Base-by-base conservation (phyloP, 2,329 filamentous ascomycete genomes). In the Pyricularia sp. region DNA sequence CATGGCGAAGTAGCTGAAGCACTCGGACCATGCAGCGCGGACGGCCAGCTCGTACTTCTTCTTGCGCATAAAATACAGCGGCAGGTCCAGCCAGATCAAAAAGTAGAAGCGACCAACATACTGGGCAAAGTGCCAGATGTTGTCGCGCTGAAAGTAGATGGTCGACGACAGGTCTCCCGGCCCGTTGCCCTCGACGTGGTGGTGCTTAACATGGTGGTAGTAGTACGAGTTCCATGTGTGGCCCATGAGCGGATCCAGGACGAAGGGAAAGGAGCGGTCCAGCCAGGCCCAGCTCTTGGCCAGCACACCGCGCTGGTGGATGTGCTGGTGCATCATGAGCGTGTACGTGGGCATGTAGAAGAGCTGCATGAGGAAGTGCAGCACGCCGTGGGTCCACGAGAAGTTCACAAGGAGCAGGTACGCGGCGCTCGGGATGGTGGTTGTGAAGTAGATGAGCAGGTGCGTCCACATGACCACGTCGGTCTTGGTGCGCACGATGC, bases 201-300 rank as follows among this genome's bases (percentile, higher is more conserved):
- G 90, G 71, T 92, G 89, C 78, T 93, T 93, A 72, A 93, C 88
- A 71, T 93, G 90, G 72, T 93, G 90, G 72, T 91, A 93, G 73
- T 83, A 93, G 76, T 93, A 93, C 1, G 87, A 88, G 75, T 93
- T 91, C 88, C 89, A 92, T 0, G 89, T 92, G 71, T 93, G 90
- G 12, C 90, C 90, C 83, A 91, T 88, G 65, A 93, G 75, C 0
- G 89, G 89, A 69, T 92, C 88, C 12, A 85, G 78, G 55, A 93
- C 74, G 72, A 91, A 93, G 0, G 90, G 90, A 69, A 92, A 93
- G 1, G 81, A 64, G 6, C 75, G 72, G 71, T 93, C 90, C 33
- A 81, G 70, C 40, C 76, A 75, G 24, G 31, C 31, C 62, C 62
- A 64, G 62, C 62, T 31, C 53, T 64, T 64, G 16, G 63, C 64